phyloP scores from a whole-genome alignment of 2,329 filamentous ascomycete species.

The Aspergillus clavatus region DNA sequence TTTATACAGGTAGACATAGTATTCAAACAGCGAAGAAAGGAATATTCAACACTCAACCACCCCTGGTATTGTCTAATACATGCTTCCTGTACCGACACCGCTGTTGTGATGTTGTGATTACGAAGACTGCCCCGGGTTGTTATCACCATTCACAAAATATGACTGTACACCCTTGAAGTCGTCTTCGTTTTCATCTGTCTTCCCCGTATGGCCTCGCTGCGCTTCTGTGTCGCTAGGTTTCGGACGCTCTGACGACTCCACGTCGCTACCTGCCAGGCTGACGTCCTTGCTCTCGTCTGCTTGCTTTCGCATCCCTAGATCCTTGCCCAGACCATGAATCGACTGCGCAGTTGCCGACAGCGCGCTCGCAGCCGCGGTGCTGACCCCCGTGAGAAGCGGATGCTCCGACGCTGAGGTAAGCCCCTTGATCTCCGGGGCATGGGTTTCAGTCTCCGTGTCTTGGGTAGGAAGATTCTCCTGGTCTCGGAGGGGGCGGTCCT shows the following conservation, averaged over 20 bases:
- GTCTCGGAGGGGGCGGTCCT: slow-evolving; percentile 1
- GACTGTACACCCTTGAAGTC: slow-evolving; percentile 38
- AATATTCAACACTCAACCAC: too few species aligned
- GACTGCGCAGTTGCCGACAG: slow-evolving; percentile 11
- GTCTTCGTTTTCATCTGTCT: slow-evolving; percentile 26
- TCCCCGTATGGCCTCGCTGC: slow-evolving; percentile 11
- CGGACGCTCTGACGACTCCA: slow-evolving; percentile 18
- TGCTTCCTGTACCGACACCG: too few species aligned
- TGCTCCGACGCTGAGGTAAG: slow-evolving; percentile 10
- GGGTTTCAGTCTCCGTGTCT: slow-evolving; percentile 1
- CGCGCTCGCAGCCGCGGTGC: slow-evolving; percentile 12
- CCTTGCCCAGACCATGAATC: slow-evolving; percentile 41
- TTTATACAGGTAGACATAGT: too few species aligned
- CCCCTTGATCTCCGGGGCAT: slow-evolving; percentile 1
- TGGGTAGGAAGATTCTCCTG: slow-evolving; percentile 13
- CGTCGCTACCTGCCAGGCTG: slow-evolving; percentile 67
- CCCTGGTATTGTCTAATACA: too few species aligned
- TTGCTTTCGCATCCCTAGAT: slow-evolving; percentile 63
- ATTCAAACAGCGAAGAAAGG: too few species aligned
- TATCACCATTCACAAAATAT: slow-evolving; percentile 22
- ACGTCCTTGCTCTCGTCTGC: slow-evolving; percentile 62
- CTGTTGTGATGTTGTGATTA: too few species aligned
- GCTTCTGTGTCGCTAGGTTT: slow-evolving; percentile 11
- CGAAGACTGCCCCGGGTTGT: neutral
- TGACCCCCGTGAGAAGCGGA: slow-evolving; percentile 9